Base-by-base conservation (phyloP, 441 rosid genomes). In the Melianthus villosus region DNA sequence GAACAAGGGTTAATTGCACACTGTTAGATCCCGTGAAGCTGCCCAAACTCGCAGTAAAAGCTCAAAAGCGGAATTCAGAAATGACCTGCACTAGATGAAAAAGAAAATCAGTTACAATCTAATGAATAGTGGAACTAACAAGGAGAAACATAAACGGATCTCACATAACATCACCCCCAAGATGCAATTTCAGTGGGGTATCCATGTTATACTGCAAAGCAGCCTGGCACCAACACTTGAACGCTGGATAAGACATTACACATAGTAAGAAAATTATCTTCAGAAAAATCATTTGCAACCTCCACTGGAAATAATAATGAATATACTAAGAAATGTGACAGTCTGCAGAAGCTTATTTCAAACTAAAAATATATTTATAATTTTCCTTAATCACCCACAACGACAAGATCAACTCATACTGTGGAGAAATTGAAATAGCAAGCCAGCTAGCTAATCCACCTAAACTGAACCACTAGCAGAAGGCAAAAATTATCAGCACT, bases 151-250 rank as follows among this genome's bases (percentile, higher is more conserved):
- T 42, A 44, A 36, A 16, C 12, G 8, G 52, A 55, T 50, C 93
- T 76, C 65, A 89, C 97, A 81, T 81, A 57, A 89, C 86, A 65
- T 79, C 94, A 50, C 71, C 71, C 54, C 83, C 95, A 10, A 83
- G 73, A 48, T 66, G 66, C 25, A 77, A 69, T 54, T 64, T 56
- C 22, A 73, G 69, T 43, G 87, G 76, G 54, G 61, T 67, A 54
- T 89, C 97, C 45, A 55, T 44, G 31, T 44, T 63, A 51, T 59
- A 83, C 39, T 72, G 85, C 78, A 73, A 71, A 34, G 66, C 85
- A 68, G 97, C 97, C 60, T 82, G 93, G 62, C 85, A 75, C 97
- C 97, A 86, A 71, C 93, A 86, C 64, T 77, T 89, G 46, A 89
- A 79, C 25, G 97, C 97, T 89, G 67, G 44, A 64, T 33, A 60